Evolutionary conservation across 192 early-diverging fungal genomes (phyloP).

Genomic region (Funneliformis geosporum): DNA sequence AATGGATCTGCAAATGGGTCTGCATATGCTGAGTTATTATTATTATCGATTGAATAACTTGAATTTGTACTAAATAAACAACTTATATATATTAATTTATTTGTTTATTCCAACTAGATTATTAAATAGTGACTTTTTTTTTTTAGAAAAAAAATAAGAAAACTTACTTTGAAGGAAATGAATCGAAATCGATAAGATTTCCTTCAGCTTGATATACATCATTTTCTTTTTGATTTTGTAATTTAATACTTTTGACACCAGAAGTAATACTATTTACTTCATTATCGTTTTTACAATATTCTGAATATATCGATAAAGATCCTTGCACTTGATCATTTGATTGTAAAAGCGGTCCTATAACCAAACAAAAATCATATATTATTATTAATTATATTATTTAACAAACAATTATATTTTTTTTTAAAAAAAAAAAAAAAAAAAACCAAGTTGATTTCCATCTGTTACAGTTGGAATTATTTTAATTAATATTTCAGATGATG

Average conservation of each 20-base stretch:
- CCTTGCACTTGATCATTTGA: constrained; percentile 22
- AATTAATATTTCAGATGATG: constrained; percentile 6
- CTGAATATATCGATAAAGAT: constrained; percentile 10
- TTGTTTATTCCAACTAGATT: not conserved
- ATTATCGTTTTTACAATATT: not conserved
- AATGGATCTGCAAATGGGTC: not conserved
- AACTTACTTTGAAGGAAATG: constrained; percentile 5
- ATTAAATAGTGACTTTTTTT: too few species aligned
- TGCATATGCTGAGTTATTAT: not conserved
- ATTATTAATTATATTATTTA: too few species aligned
- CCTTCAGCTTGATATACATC: not conserved
- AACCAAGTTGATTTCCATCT: not conserved
- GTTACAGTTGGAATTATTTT: constrained; percentile 12
- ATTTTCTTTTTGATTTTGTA: not conserved
- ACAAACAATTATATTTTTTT: not conserved
- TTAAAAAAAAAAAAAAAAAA: not conserved
- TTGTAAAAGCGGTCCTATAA: constrained; percentile 15
- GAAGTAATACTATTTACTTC: not conserved
- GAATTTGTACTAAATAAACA: not conserved
- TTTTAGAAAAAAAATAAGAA: too few species aligned
- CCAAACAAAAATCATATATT: not conserved
- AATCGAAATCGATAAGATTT: constrained; percentile 27
- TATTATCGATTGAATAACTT: not conserved
- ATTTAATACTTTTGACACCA: constrained; percentile 3
- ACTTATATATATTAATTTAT: not conserved